A percentile compares a stretch with the other conserved stretches of the same genome.
Conservation (phyloP, 2,329 filamentous ascomycete genomes). For the Gyromitra esculenta region DNA sequence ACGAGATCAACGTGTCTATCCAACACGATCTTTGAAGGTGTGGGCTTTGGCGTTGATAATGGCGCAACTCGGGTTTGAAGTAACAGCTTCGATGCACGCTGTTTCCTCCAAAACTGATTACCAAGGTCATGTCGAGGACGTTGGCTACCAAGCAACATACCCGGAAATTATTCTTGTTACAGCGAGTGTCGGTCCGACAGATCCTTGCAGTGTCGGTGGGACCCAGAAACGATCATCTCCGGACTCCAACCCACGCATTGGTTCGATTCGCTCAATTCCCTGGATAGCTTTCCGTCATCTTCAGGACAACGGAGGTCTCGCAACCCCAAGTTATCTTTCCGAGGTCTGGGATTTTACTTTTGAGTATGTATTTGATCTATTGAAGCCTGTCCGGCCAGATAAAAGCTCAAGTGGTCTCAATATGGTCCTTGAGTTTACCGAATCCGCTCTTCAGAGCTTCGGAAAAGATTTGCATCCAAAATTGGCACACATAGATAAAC, state of each 20-base stretch:
- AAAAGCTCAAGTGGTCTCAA: background rate
- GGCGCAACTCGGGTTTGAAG: slow-evolving; percentile 35
- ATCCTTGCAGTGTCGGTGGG: slow-evolving; percentile 6
- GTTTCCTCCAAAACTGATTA: slow-evolving; percentile 29
- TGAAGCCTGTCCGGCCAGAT: background rate
- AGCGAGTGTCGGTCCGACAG: slow-evolving; percentile 9
- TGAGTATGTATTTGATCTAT: slow-evolving; percentile 10
- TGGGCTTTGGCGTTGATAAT: slow-evolving; percentile 36
- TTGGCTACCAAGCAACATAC: slow-evolving; percentile 26
- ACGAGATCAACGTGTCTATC: slow-evolving; percentile 19
- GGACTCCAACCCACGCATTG: slow-evolving; percentile 18
- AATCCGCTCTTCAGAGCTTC: slow-evolving; percentile 22
- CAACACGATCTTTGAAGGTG: slow-evolving; percentile 38
- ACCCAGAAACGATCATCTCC: background rate
- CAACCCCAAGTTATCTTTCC: slow-evolving; percentile 12
- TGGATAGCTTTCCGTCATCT: slow-evolving; percentile 34
- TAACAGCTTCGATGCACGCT: slow-evolving; percentile 17
- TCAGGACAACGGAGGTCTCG: background rate
- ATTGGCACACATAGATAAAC: background rate
- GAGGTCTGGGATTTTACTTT: slow-evolving; percentile 44
- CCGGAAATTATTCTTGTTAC: slow-evolving; percentile 35
- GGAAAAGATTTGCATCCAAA: background rate
- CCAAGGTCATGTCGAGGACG: background rate
- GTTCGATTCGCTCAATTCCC: slow-evolving; percentile 34
- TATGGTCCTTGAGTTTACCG: slow-evolving; percentile 13